Base-by-base conservation (phyloP, 2,329 filamentous ascomycete genomes). In the Colletotrichum liaoningense region DNA sequence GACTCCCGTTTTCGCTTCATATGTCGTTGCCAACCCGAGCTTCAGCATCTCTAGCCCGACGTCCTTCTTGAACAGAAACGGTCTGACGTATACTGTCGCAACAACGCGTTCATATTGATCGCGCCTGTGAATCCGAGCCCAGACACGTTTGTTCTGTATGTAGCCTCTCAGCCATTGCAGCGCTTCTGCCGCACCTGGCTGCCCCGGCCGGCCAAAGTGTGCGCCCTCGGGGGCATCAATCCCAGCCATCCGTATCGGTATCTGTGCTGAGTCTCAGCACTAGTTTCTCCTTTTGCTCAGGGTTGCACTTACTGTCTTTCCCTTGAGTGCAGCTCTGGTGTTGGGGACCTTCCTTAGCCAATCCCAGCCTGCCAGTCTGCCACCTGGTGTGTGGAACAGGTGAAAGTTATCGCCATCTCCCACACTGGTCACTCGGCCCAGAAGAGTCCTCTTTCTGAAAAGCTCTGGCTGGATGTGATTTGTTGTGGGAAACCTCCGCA, bases 401-500 rank as follows among this genome's bases (percentile, higher is more conserved):
- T 97, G 93, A 82, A 99, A 98, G 80, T 96, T 96, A 83, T 99
- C 97, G 4, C 95, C 97, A 87, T 99, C 97, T 55, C 97, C 97
- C 28, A 99, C 97, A 77, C 94, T 95, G 14, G 96, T 98, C 55
- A 98, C 97, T 74, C 89, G 90, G 16, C 97, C 97, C 77, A 96
- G 93, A 55, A 99, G 80, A 77, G 91, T 95, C 77, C 94, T 89
- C 74, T 87, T 91, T 58, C 94, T 91, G 80, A 96, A 96, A 80
- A 92, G 93, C 12, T 87, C 86, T 2, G 94, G 93, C 60, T 91
- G 91, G 77, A 99, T 93, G 80, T 95, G 89, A 28, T 89, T 87
- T 46, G 94, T 90, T 69, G 91, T 92, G 4, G 95, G 95, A 70
- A 98, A 94, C 65, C 97, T 93, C 46, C 95, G 93, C 62, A 99